Evolutionary conservation across 2,329 filamentous ascomycete species (phyloP).

Genomic region (Botrytis hyacinthi): DNA sequence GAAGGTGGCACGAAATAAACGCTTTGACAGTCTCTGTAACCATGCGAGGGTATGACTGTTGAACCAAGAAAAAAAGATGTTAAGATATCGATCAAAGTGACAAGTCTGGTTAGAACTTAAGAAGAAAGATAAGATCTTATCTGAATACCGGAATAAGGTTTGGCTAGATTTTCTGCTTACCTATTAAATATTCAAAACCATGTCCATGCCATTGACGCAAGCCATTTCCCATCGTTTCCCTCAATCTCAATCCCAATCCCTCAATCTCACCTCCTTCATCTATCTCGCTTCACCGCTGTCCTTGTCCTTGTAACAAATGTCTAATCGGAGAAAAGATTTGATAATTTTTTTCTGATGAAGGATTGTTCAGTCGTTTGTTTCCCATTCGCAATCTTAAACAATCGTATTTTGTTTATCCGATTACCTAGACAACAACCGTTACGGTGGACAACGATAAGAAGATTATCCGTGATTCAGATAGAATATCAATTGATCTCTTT

Average conservation of each 20-base stretch:
- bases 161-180: not conserved
- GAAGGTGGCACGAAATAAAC: not conserved
- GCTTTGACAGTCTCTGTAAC: not conserved
- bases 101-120: not conserved
- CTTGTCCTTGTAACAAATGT: not conserved
- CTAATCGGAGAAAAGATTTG: not conserved
- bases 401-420: not conserved
- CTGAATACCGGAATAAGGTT: not conserved
- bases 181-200: not conserved
- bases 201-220: not conserved
- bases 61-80: not conserved
- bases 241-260: too few species aligned
- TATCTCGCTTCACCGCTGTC: slow-evolving; percentile 11
- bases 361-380: not conserved
- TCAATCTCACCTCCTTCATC: slow-evolving; percentile 6
- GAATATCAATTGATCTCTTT: not conserved
- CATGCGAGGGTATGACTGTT: not conserved
- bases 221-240: not conserved
- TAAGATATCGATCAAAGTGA: not conserved
- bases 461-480: not conserved
- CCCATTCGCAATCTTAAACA: slow-evolving; percentile 6
- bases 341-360: not conserved
- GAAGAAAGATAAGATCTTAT: slow-evolving; percentile 14
- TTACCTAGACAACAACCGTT: slow-evolving; percentile 1
- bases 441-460: not conserved